Evolutionary conservation across 2,329 filamentous ascomycete species (phyloP).

Genomic region (Alternaria sp.): DNA sequence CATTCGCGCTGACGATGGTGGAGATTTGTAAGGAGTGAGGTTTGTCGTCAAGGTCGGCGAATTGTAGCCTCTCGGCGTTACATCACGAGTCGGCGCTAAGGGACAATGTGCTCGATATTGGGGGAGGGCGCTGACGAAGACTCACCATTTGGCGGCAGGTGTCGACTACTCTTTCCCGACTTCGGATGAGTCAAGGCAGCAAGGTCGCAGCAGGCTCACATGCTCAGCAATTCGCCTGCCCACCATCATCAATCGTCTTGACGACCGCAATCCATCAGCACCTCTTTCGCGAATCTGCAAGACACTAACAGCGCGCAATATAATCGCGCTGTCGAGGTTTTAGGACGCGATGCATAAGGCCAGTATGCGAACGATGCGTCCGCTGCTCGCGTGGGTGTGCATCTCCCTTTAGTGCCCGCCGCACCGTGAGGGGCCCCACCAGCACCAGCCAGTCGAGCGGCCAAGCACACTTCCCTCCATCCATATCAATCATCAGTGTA

Average conservation of each 20-base stretch:
- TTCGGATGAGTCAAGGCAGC: slow-evolving; percentile 36
- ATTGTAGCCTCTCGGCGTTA: neutral
- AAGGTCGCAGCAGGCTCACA: slow-evolving; percentile 28
- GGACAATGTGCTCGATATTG: neutral
- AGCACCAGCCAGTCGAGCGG: slow-evolving; percentile 25
- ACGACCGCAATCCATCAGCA: neutral
- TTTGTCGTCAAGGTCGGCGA: slow-evolving; percentile 2
- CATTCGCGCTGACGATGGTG: slow-evolving; percentile 5
- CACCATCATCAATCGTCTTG: neutral
- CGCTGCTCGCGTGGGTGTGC: slow-evolving; percentile 24
- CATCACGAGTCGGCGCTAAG: neutral
- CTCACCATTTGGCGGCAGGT: slow-evolving; percentile 2
- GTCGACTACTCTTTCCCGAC: slow-evolving; percentile 22
- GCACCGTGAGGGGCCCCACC: slow-evolving; percentile 21
- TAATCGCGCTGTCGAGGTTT: slow-evolving; percentile 11
- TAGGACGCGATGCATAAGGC: slow-evolving; percentile 12
- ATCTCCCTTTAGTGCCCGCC: slow-evolving; percentile 29
- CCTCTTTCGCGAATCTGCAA: slow-evolving; percentile 14
- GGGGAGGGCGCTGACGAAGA: slow-evolving; percentile 12
- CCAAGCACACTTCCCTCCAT: slow-evolving; percentile 25
- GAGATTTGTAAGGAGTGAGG: slow-evolving; percentile 14
- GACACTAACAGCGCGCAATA: slow-evolving; percentile 12
- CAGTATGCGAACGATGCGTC: slow-evolving; percentile 29
- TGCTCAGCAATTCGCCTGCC: slow-evolving; percentile 17
- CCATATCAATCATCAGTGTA: slow-evolving; percentile 21